Evolutionary conservation across 371 early-diverging fungal species (phyloP).

Genomic region (Syncephalastrum racemosum): DNA sequence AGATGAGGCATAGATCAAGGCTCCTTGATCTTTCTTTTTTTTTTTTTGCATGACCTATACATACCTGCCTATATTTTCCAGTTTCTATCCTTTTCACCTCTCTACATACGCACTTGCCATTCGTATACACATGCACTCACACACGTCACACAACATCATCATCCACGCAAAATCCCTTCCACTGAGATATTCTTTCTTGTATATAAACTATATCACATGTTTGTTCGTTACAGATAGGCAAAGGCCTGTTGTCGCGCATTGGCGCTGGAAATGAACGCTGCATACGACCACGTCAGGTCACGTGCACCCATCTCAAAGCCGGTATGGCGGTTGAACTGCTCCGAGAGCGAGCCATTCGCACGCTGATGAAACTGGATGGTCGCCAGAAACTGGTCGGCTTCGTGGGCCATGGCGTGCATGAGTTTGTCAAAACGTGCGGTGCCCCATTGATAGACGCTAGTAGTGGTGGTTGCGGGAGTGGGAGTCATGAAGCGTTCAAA

Average conservation of each 20-base stretch:
- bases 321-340: slow-evolving; percentile 60
- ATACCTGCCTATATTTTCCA: too few species aligned
- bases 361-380: slow-evolving; percentile 57
- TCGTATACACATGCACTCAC: too few species aligned
- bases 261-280: slow-evolving; percentile 55
- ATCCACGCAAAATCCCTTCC: too few species aligned
- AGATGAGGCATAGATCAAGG: slow-evolving; percentile 2
- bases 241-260: slow-evolving; percentile 20
- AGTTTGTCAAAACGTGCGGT: slow-evolving; percentile 22
- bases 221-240: too few species aligned
- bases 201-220: too few species aligned
- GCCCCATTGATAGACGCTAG: slow-evolving; percentile 16
- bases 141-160: too few species aligned
- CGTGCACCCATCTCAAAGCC: slow-evolving; percentile 68
- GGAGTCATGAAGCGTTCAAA: slow-evolving; percentile 24
- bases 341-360: slow-evolving; percentile 57
- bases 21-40: neutral
- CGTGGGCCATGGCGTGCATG: slow-evolving; percentile 22
- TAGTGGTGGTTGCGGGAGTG: neutral
- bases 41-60: slow-evolving; percentile 6
- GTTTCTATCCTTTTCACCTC: neutral
- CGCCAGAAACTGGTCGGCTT: slow-evolving; percentile 59
- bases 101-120: neutral
- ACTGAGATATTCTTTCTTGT: too few species aligned
- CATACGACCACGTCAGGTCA: slow-evolving; percentile 80